Base-by-base conservation (phyloP, 1,284 basidiomycete genomes). In the Cerioporus squamosus region DNA sequence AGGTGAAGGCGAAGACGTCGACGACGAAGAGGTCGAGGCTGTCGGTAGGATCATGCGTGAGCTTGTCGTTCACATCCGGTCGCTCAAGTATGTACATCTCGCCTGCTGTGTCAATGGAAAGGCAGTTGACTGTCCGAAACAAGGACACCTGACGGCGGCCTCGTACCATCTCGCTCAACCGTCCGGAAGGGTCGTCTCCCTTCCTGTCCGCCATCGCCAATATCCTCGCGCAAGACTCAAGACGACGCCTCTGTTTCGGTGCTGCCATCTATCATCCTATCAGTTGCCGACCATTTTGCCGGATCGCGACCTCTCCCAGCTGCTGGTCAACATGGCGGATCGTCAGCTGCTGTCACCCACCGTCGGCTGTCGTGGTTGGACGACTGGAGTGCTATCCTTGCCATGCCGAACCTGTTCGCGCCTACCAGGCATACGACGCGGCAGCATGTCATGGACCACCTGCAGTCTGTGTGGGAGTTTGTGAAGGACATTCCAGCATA, bases 401-500 rank as follows among this genome's bases (percentile, higher is more conserved):
- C 71, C n/a, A 84, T 83, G 60, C 69, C 78, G 7, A 76, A 75
- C 5, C 73, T 89, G 9, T 76, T 83, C 65, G 72, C 76, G 38
- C 60, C 74, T 0, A 66, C 77, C 6, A 78, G 83, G 17, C 82
- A 84, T 0, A 62, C 78, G n/a, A 91, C 90, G 2, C 77, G 86
- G 20, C 67, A 74, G 26, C 80, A 81, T 14, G 75, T 86, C 53
- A 81, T 89, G 75, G 75, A 79, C 18, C 77, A 81, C 6, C 74
- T 92, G 26, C 75, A 83, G 49, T 71, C 70, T 10, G 83, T 85
- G 0, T 89, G 88, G 66, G 80, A 84, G 17, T 82, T 81, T 40
- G 79, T 92, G 31, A 84, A 81, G 65, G 90, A 91, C 62, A 87
- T 91, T 76, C 81, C 80, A 17, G 72, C 72, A 6, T 90, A 91